Evolutionary conservation across 306 rosid genomes (phyloP).

Genomic region (Pterocarpus santalinus): DNA sequence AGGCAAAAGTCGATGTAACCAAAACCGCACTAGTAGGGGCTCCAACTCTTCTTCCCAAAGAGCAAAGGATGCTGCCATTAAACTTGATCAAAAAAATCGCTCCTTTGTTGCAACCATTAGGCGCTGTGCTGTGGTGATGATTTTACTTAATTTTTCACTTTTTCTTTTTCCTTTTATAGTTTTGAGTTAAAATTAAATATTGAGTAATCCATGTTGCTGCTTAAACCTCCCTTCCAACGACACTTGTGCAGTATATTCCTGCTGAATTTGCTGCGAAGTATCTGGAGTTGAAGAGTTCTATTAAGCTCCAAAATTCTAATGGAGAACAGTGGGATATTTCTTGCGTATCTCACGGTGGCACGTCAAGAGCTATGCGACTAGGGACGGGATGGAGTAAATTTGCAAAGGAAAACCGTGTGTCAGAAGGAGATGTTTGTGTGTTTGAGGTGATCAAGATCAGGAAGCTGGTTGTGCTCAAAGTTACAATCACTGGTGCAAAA

Average conservation of each 20-base stretch:
- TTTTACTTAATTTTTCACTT: not conserved
- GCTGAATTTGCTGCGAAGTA: slow-evolving; percentile 33
- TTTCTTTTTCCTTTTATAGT: not conserved
- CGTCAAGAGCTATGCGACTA: not conserved
- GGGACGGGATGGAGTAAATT: slow-evolving; percentile 5
- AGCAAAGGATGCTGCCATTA: not conserved
- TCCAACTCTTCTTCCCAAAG: not conserved
- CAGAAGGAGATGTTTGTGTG: slow-evolving; percentile 44
- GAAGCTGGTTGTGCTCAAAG: slow-evolving; percentile 32
- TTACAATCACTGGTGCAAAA: not conserved
- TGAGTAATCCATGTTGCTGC: not conserved
- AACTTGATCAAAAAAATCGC: slow-evolving; percentile 33
- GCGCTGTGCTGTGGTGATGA: slow-evolving; percentile 32
- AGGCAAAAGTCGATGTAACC: too few relatives aligned
- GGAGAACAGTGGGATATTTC: slow-evolving; percentile 23
- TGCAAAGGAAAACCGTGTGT: slow-evolving; percentile 14
- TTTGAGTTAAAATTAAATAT: not conserved
- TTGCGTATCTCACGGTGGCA: not conserved
- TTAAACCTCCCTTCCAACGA: not conserved
- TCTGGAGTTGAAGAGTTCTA: not conserved
- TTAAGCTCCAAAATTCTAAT: slow-evolving; percentile 35
- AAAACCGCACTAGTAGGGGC: too few relatives aligned
- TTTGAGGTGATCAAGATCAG: slow-evolving; percentile 51
- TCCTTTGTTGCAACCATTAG: slow-evolving; percentile 20
- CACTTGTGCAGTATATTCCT: slow-evolving; percentile 50